A percentile compares a stretch with the other conserved stretches of the same genome.
Conservation (phyloP, 176 grass and related monocot species). For the Juncus inflexus region DNA sequence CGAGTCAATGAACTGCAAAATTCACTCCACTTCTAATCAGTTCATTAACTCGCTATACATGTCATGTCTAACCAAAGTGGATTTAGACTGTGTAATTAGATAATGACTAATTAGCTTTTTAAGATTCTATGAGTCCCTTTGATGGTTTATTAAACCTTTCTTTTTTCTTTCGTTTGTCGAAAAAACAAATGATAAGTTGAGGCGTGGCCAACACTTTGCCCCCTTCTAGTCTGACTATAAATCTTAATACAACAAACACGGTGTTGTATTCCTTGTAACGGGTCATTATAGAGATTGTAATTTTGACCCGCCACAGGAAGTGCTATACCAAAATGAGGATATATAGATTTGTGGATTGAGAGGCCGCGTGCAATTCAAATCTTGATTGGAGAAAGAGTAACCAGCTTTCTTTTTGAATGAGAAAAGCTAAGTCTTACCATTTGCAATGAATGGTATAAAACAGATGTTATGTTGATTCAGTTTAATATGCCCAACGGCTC, state of each 20-base stretch:
- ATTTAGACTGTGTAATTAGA: neutral
- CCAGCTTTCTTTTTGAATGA: neutral
- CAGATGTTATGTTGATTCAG: neutral
- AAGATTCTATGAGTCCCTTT: neutral
- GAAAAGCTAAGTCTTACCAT: slow-evolving; percentile 14
- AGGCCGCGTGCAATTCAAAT: slow-evolving; percentile 15
- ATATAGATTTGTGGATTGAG: neutral
- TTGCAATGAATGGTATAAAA: neutral
- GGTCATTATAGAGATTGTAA: neutral
- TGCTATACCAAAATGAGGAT: neutral
- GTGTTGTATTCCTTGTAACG: slow-evolving; percentile 7
- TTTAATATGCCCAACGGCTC: no score
- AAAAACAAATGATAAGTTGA: slow-evolving; percentile 7
- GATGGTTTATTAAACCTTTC: neutral
- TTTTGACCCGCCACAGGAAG: neutral
- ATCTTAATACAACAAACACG: neutral
- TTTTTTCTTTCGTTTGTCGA: neutral
- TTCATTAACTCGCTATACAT: no score
- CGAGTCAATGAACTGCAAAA: no score
- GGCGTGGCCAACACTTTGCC: slow-evolving; percentile 24
- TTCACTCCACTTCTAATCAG: no score
- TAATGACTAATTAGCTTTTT: slow-evolving; percentile 7
- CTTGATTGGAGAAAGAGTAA: slow-evolving; percentile 3
- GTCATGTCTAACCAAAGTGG: no score
- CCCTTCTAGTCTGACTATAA: slow-evolving; percentile 8